Percentiles rank a stretch among this genome's conserved stretches.
These are phyloP conservation scores for Cordyceps fumosorosea DNA, from an alignment of 2,329 filamentous ascomycete genomes.

Conservation along the genomic window DNA sequence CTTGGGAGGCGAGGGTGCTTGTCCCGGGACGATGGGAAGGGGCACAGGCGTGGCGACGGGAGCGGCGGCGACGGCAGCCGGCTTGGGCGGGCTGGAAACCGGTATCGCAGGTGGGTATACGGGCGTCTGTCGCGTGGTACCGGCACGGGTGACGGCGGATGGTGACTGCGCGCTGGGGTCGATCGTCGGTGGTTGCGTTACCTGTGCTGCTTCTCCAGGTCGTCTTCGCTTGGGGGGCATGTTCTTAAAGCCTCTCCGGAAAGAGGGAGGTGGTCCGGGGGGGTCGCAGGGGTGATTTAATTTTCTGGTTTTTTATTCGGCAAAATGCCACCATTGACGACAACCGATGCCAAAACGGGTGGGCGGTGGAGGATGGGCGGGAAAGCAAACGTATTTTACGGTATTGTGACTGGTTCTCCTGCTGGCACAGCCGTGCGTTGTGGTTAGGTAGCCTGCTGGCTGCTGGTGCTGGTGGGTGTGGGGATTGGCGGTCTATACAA, in stretches of 20 bases:
- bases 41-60: conserved; percentile 14
- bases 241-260: neutral
- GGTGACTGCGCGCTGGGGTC: conserved; percentile 3
- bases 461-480: neutral
- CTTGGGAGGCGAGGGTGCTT: conserved; percentile 12
- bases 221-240: conserved; percentile 35
- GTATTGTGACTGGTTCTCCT: neutral
- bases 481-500: neutral
- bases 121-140: conserved; percentile 24
- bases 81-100: conserved; percentile 19
- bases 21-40: conserved; percentile 11
- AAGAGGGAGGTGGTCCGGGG: neutral
- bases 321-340: neutral
- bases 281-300: neutral
- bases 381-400: neutral
- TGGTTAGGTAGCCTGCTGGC: no score
- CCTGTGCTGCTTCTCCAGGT: conserved; percentile 20
- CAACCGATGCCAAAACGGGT: conserved; percentile 4
- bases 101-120: conserved; percentile 27
- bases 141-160: conserved; percentile 18
- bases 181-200: neutral
- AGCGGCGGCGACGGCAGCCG: neutral
- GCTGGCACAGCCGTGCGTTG: neutral
- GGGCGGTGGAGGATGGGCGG: conserved; percentile 4
- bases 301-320: neutral